These are phyloP conservation scores for Alternaria longipes DNA, from an alignment of 2,329 filamentous ascomycete species.

Conservation along the genomic window DNA sequence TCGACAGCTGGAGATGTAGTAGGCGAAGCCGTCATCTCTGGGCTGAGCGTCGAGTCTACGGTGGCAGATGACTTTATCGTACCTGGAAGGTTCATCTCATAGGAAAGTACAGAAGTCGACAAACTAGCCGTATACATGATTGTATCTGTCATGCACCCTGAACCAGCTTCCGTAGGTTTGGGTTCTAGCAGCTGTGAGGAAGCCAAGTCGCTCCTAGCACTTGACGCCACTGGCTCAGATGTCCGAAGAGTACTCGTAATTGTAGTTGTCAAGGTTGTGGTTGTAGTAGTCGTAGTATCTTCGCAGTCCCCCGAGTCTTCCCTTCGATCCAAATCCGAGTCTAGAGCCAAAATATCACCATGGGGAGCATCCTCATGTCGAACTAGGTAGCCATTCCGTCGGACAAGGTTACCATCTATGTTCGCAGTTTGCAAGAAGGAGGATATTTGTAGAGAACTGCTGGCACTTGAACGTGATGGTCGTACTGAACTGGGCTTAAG, in stretches of 20 bases:
- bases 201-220: neutral
- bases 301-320: neutral
- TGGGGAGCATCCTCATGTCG: neutral
- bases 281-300: neutral
- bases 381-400: neutral
- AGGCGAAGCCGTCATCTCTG: neutral
- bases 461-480: neutral
- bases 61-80: neutral
- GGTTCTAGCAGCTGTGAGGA: neutral
- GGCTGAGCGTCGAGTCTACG: neutral
- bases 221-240: neutral
- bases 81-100: neutral
- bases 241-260: neutral
- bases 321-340: neutral
- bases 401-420: neutral
- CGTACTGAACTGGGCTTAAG: neutral
- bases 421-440: neutral
- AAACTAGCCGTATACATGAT: neutral
- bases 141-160: neutral
- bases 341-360: neutral
- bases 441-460: neutral
- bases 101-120: neutral
- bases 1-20: neutral
- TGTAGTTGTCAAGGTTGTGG: neutral
- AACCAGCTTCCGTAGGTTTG: neutral